Conservation (phyloP, 306 rosid species). For the Cyclanthera cordifolia region DNA sequence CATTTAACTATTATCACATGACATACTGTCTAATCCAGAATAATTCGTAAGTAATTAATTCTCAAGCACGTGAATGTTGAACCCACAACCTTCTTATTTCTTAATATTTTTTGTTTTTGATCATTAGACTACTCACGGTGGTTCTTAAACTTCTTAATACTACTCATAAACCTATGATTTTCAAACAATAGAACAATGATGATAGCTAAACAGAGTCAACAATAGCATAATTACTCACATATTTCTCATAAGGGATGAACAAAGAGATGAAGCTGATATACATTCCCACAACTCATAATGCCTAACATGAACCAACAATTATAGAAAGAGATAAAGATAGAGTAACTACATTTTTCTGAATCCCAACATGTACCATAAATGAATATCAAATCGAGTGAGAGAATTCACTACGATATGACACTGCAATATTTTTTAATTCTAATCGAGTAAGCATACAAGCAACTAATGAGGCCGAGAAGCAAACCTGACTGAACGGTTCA, state of each 20-base stretch:
- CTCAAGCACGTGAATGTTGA: too few relatives aligned
- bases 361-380: not conserved
- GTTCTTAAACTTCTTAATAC: too few relatives aligned
- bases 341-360: not conserved
- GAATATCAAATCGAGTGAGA: not conserved
- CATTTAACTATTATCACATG: too few relatives aligned
- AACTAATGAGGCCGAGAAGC: not conserved
- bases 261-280: not conserved
- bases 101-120: too few relatives aligned
- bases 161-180: too few relatives aligned
- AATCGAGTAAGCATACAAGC: not conserved
- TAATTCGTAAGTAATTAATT: too few relatives aligned
- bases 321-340: not conserved
- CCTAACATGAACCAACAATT: not conserved
- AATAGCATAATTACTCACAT: not conserved
- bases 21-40: too few relatives aligned
- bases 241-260: not conserved
- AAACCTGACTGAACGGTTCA: not conserved
- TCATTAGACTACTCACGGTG: too few relatives aligned
- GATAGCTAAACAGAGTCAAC: not conserved
- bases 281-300: slow-evolving; percentile 3
- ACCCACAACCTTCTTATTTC: too few relatives aligned
- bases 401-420: not conserved
- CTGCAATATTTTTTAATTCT: not conserved
- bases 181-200: too few relatives aligned